These are phyloP conservation scores for Trichosporon ovoides DNA, from an alignment of 1,284 basidiomycete species.

Conservation along the genomic window DNA sequence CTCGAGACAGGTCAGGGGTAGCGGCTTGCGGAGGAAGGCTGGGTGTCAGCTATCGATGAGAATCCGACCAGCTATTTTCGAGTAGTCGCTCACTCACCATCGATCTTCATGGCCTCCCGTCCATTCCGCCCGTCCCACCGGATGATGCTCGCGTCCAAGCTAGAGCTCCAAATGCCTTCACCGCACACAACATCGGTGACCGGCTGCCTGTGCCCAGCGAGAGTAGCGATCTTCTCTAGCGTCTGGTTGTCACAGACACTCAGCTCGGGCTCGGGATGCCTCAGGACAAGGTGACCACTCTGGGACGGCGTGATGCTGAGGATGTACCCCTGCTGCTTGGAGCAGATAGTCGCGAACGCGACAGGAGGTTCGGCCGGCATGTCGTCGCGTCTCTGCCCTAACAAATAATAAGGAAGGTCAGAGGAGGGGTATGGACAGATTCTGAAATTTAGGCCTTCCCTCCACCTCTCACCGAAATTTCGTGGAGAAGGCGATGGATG, in stretches of 20 bases:
- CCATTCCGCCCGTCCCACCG: constrained; percentile 46
- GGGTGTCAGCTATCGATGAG: neutral
- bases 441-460: too few species aligned
- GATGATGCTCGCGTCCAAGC: constrained; percentile 41
- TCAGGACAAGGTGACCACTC: constrained; percentile 41
- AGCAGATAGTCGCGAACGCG: constrained; percentile 38
- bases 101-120: constrained; percentile 31
- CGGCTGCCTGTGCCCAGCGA: constrained; percentile 33
- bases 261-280: constrained; percentile 39
- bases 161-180: constrained; percentile 39
- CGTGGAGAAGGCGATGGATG: neutral
- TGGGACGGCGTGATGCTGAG: constrained; percentile 42
- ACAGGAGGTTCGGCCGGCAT: constrained; percentile 41
- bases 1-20: constrained; percentile 44
- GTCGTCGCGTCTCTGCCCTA: too few species aligned
- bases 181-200: constrained; percentile 33
- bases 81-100: constrained; percentile 32
- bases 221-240: constrained; percentile 36
- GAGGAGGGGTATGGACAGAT: too few species aligned
- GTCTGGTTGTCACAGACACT: constrained; percentile 45
- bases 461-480: neutral
- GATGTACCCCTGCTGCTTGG: constrained; percentile 38
- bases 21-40: constrained; percentile 43
- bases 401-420: too few species aligned
- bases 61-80: too few species aligned